A percentile compares a stretch with the other conserved stretches of the same genome.
phyloP scores from a whole-genome alignment of 2,329 filamentous ascomycete genomes.

The Alternaria sp. region DNA sequence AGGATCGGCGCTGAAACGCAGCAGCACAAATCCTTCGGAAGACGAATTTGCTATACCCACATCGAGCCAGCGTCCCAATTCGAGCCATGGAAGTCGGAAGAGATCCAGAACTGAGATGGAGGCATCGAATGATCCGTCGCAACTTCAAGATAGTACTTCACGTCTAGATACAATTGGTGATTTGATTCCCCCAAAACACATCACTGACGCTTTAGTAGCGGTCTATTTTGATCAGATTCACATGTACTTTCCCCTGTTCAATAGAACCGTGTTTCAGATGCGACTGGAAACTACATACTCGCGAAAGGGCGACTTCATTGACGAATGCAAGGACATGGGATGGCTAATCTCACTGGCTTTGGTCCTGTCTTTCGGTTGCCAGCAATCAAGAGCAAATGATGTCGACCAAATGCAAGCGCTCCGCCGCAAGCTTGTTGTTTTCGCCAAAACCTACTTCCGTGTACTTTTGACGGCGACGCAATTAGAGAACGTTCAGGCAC shows the following conservation, averaged over 20 bases:
- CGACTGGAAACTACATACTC: slow-evolving; percentile 52
- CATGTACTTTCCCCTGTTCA: slow-evolving; percentile 50
- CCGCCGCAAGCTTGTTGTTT: slow-evolving; percentile 33
- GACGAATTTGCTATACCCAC: slow-evolving; percentile 28
- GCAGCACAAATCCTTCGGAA: slow-evolving; percentile 28
- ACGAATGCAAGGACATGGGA: slow-evolving; percentile 50
- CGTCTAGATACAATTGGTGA: slow-evolving; percentile 25
- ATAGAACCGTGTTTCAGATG: slow-evolving; percentile 52
- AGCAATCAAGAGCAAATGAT: slow-evolving; percentile 48
- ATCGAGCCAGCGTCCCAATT: slow-evolving; percentile 3
- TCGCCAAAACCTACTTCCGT: slow-evolving; percentile 48
- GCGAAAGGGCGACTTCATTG: slow-evolving; percentile 22
- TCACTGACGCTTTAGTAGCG: slow-evolving; percentile 50
- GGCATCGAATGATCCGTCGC: slow-evolving; percentile 21
- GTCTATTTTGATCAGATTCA: slow-evolving; percentile 55
- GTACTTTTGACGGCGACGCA: slow-evolving; percentile 50
- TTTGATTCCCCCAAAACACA: slow-evolving; percentile 46
- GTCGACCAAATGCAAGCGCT: slow-evolving; percentile 28
- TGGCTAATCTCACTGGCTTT: slow-evolving; percentile 55
- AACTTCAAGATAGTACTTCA: slow-evolving; percentile 5
- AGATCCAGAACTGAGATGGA: slow-evolving; percentile 28
- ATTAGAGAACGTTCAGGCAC: slow-evolving; percentile 54
- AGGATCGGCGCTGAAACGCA: slow-evolving; percentile 14
- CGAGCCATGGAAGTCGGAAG: slow-evolving; percentile 24
- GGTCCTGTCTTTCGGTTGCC: slow-evolving; percentile 54